These are phyloP conservation scores for Vitis vinifera DNA, from an alignment of 164 flowering plant species.

Conservation along the genomic window ASM3070453v1 NC_081816.1:16441001-16441500, in stretches of 20 bases:
- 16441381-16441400: constrained; percentile 93
- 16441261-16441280: not conserved
- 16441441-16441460: constrained; percentile 5
- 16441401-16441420: constrained; percentile 89
- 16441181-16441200: no score
- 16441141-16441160: no score
- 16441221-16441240: not conserved
- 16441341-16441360: constrained; percentile 12
- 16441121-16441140: no score
- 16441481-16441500: not conserved
- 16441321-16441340: not conserved
- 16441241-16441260: not conserved
- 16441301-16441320: no score
- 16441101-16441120: no score
- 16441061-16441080: no score
- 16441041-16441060: no score
- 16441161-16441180: no score
- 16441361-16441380: constrained; percentile 99
- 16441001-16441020: constrained; percentile 10
- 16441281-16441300: not conserved
- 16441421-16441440: constrained; percentile 22
- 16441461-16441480: not conserved
- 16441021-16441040: not conserved
- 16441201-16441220: no score
- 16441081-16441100: no score